Evolutionary conservation across 2,329 filamentous ascomycete genomes (phyloP).

Genomic region (Fusarium sp.): DNA sequence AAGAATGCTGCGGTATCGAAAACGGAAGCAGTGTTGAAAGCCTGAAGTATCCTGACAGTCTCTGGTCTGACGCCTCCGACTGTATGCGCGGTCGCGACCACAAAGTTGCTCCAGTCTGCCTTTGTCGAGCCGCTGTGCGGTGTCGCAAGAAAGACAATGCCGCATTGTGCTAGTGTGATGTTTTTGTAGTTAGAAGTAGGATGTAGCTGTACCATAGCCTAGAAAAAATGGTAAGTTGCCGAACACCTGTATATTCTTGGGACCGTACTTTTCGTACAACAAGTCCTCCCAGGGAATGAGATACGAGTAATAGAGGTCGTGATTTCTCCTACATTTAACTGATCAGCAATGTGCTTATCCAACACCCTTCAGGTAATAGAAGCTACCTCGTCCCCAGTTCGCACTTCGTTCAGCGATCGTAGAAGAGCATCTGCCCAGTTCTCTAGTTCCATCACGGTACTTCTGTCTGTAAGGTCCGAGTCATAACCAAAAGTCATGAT

Average conservation of each 20-base stretch:
- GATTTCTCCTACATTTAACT: background rate
- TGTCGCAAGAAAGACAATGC: rapidly evolving
- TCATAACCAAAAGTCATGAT: background rate
- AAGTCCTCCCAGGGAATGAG: background rate
- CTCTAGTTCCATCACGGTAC: rapidly evolving
- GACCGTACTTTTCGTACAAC: background rate
- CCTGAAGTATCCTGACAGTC: rapidly evolving
- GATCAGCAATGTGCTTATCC: background rate
- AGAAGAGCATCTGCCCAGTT: rapidly evolving
- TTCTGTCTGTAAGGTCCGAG: rapidly evolving
- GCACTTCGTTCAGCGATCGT: background rate
- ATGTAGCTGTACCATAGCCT: background rate
- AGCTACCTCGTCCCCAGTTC: background rate
- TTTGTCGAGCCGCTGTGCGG: rapidly evolving
- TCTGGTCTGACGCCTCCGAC: rapidly evolving
- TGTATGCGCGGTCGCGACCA: rapidly evolving
- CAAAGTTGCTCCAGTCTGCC: rapidly evolving
- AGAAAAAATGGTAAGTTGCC: background rate
- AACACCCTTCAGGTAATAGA: rapidly evolving
- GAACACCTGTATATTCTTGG: too few species aligned
- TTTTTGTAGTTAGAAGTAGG: rapidly evolving
- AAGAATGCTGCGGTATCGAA: background rate
- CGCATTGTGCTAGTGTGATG: rapidly evolving
- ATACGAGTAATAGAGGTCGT: background rate
- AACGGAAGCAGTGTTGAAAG: rapidly evolving